These are phyloP conservation scores for Xylariales sp. DNA, from an alignment of 2,329 filamentous ascomycete species.

Conservation along the genomic window DNA sequence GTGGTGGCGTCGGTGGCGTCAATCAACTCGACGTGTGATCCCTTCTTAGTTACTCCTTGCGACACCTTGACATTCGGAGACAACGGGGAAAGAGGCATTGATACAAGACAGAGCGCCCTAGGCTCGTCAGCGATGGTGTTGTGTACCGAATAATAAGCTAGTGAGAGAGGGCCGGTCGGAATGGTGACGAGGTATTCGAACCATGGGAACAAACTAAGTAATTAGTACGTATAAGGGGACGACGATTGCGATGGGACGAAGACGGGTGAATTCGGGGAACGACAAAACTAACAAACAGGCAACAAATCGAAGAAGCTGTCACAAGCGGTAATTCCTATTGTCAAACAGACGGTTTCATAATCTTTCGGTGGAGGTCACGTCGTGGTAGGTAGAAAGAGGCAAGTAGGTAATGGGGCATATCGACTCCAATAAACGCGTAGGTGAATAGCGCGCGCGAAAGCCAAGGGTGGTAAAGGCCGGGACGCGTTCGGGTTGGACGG, in stretches of 20 bases:
- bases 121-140: slow-evolving; percentile 28
- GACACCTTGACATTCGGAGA: slow-evolving; percentile 62
- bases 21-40: slow-evolving; percentile 60
- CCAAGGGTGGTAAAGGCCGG: background rate
- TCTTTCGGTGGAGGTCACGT: slow-evolving; percentile 19
- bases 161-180: background rate
- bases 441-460: slow-evolving; percentile 22
- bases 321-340: background rate
- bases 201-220: background rate
- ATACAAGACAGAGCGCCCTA: slow-evolving; percentile 32
- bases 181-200: slow-evolving; percentile 11
- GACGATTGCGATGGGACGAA: background rate
- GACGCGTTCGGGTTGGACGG: slow-evolving; percentile 22
- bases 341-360: background rate
- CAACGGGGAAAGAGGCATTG: slow-evolving; percentile 62
- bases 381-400: slow-evolving; percentile 3
- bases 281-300: slow-evolving; percentile 12
- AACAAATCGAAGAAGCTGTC: background rate
- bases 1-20: slow-evolving; percentile 42
- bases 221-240: background rate
- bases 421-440: slow-evolving; percentile 29
- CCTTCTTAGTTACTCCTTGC: slow-evolving; percentile 57
- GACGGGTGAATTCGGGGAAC: background rate
- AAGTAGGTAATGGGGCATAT: background rate
- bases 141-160: background rate